Base-by-base conservation (phyloP, 192 early-diverging fungal species). In the Coemansia sp. region DNA sequence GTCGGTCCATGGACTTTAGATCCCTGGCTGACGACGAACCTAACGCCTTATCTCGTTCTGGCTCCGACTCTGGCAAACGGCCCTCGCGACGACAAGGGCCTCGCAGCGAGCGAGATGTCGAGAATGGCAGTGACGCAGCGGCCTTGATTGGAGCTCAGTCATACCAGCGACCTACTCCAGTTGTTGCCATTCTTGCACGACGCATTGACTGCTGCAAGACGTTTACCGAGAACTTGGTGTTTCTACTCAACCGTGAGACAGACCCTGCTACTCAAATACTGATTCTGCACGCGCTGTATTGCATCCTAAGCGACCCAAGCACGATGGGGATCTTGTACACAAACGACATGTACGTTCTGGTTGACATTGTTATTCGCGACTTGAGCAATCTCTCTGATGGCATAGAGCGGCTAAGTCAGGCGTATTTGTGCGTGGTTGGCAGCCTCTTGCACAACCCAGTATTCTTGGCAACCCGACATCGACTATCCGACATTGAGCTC, bases 241-340 rank as follows among this genome's bases (percentile, higher is more conserved):
- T 98, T 72, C 89, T 98, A 78, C 80, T 98, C 62, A 98, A 98
- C 74, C 89, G 95, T 34, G 89, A 92, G 29, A 89, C 94, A 85
- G 87, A 78, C 69, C 75, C 76, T 1, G 57, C 72, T 5, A 78
- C 81, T 0, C 75, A 78, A 45, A 41, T 68, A 24, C 67, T 83
- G 19, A 87, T 93, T 46, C 76, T 94, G 35, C 87, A 91, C 56
- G 87, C 94, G 61, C 72, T 98, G 37, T 85, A 88, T 45, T 72
- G 84, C 36, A 79, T 97, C 51, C 87, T 98, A 44, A 88, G 85
- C 33, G 84, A 83, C 1, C 81, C 87, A 3, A 73, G 71, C 35
- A 87, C 92, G 2, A 69, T 70, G 27, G 84, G 87, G n/a, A 89
- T 93, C 42, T 90, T 96, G 71, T 98, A 96, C 70, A 94, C 96